These are phyloP conservation scores for Colletotrichum spinosum DNA, from an alignment of 2,329 filamentous ascomycete species.

Conservation along the genomic window DNA sequence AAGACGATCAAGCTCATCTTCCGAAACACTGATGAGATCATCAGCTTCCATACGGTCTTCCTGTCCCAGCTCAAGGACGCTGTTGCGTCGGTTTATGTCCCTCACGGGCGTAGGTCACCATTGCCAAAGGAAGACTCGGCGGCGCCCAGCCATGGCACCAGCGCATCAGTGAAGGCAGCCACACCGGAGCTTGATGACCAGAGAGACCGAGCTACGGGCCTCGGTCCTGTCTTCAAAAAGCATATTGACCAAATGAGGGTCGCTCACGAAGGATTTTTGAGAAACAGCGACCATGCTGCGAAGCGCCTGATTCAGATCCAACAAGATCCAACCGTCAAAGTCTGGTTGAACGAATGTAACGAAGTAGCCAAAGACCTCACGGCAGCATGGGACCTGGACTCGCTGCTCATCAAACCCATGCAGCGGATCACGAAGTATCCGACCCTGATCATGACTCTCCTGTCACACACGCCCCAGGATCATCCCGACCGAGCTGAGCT, in stretches of 20 bases:
- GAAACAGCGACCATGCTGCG: slow-evolving; percentile 72
- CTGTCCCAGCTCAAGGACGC: slow-evolving; percentile 84
- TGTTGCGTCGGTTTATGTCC: slow-evolving; percentile 81
- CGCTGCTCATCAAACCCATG: slow-evolving; percentile 96
- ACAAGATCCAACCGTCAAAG: slow-evolving; percentile 72
- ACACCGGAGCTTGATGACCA: slow-evolving; percentile 59
- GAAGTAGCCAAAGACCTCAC: slow-evolving; percentile 93
- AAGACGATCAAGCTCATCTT: slow-evolving; percentile 93
- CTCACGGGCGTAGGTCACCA: slow-evolving; percentile 61
- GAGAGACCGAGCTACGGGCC: slow-evolving; percentile 63
- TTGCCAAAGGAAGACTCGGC: slow-evolving; percentile 56
- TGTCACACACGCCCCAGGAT: slow-evolving; percentile 81
- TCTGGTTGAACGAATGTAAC: slow-evolving; percentile 95
- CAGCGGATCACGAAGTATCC: slow-evolving; percentile 96
- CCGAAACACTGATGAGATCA: slow-evolving; percentile 91
- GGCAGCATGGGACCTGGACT: slow-evolving; percentile 93
- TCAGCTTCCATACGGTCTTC: slow-evolving; percentile 85
- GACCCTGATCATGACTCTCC: slow-evolving; percentile 82
- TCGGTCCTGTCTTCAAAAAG: slow-evolving; percentile 65
- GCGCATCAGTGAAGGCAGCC: slow-evolving; percentile 48
- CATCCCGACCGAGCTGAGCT: slow-evolving; percentile 85
- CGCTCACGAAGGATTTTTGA: slow-evolving; percentile 71
- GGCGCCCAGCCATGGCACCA: slow-evolving; percentile 49
- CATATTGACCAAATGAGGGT: slow-evolving; percentile 72
- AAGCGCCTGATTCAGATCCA: slow-evolving; percentile 73